Evolutionary conservation across 2,329 filamentous ascomycete genomes (phyloP).

Genomic region (Pseudogymnoascus sp.): DNA sequence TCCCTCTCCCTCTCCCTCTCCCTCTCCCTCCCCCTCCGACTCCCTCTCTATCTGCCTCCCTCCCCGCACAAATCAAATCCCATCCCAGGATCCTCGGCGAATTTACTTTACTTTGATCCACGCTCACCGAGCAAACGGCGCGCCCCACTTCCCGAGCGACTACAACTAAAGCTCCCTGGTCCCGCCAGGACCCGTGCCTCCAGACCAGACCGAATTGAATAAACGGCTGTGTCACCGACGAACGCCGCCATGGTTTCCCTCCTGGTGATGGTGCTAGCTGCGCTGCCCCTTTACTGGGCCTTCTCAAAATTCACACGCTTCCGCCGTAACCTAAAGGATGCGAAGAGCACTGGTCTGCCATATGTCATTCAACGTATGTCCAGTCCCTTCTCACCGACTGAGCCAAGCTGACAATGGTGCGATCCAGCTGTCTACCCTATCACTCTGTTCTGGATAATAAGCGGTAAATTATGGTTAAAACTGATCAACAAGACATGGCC

Average conservation of each 20-base stretch:
- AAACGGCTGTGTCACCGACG: neutral
- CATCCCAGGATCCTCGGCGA: neutral
- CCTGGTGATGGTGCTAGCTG: constrained; percentile 16
- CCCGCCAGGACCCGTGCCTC: neutral
- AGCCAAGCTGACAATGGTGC: constrained; percentile 12
- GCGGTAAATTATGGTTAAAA: constrained; percentile 44
- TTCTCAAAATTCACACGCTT: constrained; percentile 27
- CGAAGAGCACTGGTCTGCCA: constrained; percentile 42
- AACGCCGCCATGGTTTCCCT: constrained; percentile 19
- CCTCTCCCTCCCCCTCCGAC: neutral
- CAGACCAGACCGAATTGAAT: neutral
- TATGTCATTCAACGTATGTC: constrained; percentile 47
- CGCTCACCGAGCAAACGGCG: neutral
- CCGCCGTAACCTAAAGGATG: constrained; percentile 38
- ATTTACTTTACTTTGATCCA: neutral
- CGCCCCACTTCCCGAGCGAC: constrained; percentile 3
- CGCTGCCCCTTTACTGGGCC: constrained; percentile 18
- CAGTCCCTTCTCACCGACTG: neutral
- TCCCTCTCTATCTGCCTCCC: neutral
- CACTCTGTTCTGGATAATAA: constrained; percentile 47
- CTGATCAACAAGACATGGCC: constrained; percentile 45
- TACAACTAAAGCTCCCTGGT: neutral
- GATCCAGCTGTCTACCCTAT: constrained; percentile 39
- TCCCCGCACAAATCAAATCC: neutral
- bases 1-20: neutral